Evolutionary conservation across 2,329 filamentous ascomycete species (phyloP).

Genomic region (Venturia nashicola): DNA sequence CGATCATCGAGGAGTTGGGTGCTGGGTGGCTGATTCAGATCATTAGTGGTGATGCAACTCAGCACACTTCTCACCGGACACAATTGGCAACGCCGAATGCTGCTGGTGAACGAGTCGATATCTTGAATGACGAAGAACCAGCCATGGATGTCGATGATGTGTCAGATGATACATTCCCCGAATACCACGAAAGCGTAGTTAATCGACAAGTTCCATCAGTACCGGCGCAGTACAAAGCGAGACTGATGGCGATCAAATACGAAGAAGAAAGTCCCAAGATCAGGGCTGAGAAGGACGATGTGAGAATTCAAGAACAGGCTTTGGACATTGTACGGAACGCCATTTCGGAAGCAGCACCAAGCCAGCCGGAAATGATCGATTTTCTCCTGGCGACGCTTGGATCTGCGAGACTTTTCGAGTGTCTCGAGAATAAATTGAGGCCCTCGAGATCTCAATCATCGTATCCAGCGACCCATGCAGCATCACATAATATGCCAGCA

Average conservation of each 20-base stretch:
- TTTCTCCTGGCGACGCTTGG: slow-evolving; percentile 66
- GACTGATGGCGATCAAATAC: slow-evolving; percentile 39
- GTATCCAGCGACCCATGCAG: not conserved
- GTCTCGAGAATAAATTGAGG: slow-evolving; percentile 66
- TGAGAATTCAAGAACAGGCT: slow-evolving; percentile 81
- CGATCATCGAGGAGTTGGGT: slow-evolving; percentile 64
- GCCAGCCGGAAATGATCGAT: slow-evolving; percentile 63
- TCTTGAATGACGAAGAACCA: slow-evolving; percentile 34
- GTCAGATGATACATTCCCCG: slow-evolving; percentile 4
- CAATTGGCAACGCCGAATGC: slow-evolving; percentile 46
- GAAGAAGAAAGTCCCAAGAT: slow-evolving; percentile 55
- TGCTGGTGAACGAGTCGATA: slow-evolving; percentile 46
- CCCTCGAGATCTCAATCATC: slow-evolving; percentile 27
- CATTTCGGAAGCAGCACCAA: slow-evolving; percentile 48
- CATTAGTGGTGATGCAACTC: slow-evolving; percentile 47
- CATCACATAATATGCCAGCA: slow-evolving; percentile 3
- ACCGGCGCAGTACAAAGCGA: slow-evolving; percentile 23
- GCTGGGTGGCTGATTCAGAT: slow-evolving; percentile 71
- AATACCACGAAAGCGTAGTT: slow-evolving; percentile 8
- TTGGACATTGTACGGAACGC: slow-evolving; percentile 85
- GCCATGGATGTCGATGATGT: slow-evolving; percentile 9
- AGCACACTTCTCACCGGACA: slow-evolving; percentile 21
- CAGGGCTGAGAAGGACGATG: slow-evolving; percentile 62
- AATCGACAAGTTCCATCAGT: slow-evolving; percentile 12
- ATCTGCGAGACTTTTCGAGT: slow-evolving; percentile 65